Percentiles rank a stretch among this genome's conserved stretches.
Evolutionary conservation across 176 grass and related monocot genomes (phyloP).

Genomic region (Calamus simplicifolius): DNA sequence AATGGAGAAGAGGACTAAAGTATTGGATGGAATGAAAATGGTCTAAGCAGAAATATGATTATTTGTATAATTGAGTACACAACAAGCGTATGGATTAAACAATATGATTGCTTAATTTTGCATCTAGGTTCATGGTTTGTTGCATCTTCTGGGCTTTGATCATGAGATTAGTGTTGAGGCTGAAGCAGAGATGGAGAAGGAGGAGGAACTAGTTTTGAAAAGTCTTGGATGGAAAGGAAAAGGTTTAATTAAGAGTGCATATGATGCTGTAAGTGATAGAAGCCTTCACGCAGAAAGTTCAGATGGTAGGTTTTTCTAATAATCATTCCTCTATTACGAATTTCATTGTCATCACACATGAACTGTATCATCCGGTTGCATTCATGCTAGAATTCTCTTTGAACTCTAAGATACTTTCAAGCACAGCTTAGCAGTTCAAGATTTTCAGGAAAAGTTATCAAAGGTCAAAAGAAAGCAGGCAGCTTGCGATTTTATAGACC

Average conservation of each 20-base stretch:
- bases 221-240: conserved; percentile 80
- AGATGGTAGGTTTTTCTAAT: conserved; percentile 41
- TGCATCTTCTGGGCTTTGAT: conserved; percentile 80
- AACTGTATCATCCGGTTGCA: too few relatives aligned
- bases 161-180: conserved; percentile 58
- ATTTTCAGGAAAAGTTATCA: conserved; percentile 53
- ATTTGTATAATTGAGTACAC: too few relatives aligned
- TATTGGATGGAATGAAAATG: too few relatives aligned
- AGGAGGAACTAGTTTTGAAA: conserved; percentile 75
- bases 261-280: conserved; percentile 23
- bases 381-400: not conserved
- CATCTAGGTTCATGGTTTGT: conserved; percentile 74
- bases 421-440: conserved; percentile 38
- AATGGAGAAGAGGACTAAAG: too few relatives aligned
- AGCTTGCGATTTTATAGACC: conserved; percentile 91
- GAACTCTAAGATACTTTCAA: conserved; percentile 26
- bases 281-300: conserved; percentile 33
- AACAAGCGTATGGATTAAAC: not conserved
- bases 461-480: conserved; percentile 48
- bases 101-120: not conserved
- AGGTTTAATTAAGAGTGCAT: conserved; percentile 37
- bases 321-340: conserved; percentile 3
- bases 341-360: too few relatives aligned
- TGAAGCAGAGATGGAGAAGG: conserved; percentile 69
- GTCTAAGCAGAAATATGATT: too few relatives aligned